These are phyloP conservation scores for Plenodomus lindquistii DNA, from an alignment of 2,329 filamentous ascomycete species.

Conservation along the genomic window DNA sequence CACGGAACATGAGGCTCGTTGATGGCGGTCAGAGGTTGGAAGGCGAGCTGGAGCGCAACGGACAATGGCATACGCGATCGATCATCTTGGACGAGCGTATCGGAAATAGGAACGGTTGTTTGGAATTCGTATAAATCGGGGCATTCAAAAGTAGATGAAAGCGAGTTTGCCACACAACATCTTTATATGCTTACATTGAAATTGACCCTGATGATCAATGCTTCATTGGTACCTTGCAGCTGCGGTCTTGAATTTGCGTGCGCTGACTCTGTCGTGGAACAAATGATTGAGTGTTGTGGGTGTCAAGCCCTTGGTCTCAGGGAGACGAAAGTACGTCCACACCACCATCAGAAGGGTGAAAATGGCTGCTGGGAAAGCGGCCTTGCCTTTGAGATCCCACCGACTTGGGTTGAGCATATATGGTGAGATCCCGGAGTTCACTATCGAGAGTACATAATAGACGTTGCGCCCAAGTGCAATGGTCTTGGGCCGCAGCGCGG, in stretches of 20 bases:
- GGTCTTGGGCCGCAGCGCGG: slow-evolving; percentile 82
- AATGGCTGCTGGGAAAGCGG: slow-evolving; percentile 77
- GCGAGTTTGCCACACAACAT: too few species aligned
- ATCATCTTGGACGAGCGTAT: slow-evolving; percentile 32
- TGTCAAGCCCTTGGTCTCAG: slow-evolving; percentile 74
- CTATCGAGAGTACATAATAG: slow-evolving; percentile 73
- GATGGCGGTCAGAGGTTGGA: slow-evolving; percentile 28
- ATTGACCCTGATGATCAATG: too few species aligned
- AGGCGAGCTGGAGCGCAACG: slow-evolving; percentile 20
- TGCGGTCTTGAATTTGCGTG: slow-evolving; percentile 14
- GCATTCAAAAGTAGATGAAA: neutral
- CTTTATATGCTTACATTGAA: too few species aligned
- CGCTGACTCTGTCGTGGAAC: slow-evolving; percentile 60
- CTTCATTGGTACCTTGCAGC: neutral
- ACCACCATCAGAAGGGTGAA: slow-evolving; percentile 66
- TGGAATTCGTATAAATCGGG: slow-evolving; percentile 22
- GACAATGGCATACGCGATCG: slow-evolving; percentile 22
- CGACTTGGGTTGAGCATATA: slow-evolving; percentile 13
- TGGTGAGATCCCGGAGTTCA: slow-evolving; percentile 57
- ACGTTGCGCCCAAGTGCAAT: slow-evolving; percentile 78
- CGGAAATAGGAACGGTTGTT: slow-evolving; percentile 24
- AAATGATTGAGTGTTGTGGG: slow-evolving; percentile 82
- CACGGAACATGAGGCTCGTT: slow-evolving; percentile 23
- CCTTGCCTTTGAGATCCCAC: slow-evolving; percentile 69
- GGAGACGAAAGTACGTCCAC: slow-evolving; percentile 76